Evolutionary conservation across 2,329 filamentous ascomycete genomes (phyloP), one percentile per base, ranked within the genome.

Genomic region (Kalmusia sp.): DNA sequence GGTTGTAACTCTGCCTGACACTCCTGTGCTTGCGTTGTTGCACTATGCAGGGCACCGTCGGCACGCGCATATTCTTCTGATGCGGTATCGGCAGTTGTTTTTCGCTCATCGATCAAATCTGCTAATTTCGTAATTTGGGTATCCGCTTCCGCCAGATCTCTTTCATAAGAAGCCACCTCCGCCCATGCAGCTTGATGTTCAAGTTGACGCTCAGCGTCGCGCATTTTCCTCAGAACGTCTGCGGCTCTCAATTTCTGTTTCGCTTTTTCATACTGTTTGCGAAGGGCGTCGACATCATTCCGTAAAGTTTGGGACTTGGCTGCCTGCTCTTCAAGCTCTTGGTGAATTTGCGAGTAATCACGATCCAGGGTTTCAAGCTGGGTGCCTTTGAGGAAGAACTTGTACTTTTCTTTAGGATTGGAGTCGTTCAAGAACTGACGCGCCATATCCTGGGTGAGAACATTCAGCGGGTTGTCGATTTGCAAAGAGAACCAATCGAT

Each of bases 381-480:
- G 0, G 96, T 96, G 22, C 95, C 95, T 64, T 93, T 92, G 55
- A 96, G 84, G 69, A 99, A 99, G 68, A 97, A 97, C 62, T 91
- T 95, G 80, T 98, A 99, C 72, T 99, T 99, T 55, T 93, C 87
- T 3, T 84, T 79, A 0, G 92, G 85, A 2, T 87, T 90, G 11
- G 95, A 93, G 30, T 88, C 85, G 68, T 93, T 96, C 37, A 99
- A 82, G 65, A 99, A 99, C 53, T 96, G 90, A 9, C 95, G 87
- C 9, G 95, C 95, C 74, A 93, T 92, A 70, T 99, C 95, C 73
- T 99, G 95, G 0, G 93, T 96, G 15, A 99, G 82, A 6, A 98
- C 90, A 54, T 96, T 98, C 79, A 99, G 88, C 0, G 95, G 95
- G 64, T 99, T 99, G 69, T 98, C 93, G 52, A 99, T 92, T 72